Percentiles rank a stretch among this genome's conserved stretches.
These are phyloP conservation scores for Ganoderma leucocontextum DNA, from an alignment of 1,284 basidiomycete genomes.

Conservation along the genomic window DNA sequence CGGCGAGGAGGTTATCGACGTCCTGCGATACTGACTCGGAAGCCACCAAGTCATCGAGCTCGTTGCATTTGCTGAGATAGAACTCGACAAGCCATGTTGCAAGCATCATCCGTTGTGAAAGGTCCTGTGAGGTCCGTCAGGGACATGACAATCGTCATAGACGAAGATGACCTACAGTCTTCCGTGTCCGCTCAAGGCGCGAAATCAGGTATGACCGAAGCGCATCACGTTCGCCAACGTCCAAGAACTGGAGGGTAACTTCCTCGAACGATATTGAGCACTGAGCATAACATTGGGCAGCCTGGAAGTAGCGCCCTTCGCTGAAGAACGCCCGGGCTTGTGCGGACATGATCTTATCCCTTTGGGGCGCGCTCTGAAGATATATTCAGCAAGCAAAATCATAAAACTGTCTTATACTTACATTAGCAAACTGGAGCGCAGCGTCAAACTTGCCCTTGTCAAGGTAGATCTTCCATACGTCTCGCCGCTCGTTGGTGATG, in stretches of 20 bases:
- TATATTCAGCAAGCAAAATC: not conserved
- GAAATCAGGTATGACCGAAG: conserved; percentile 91
- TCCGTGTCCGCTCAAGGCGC: conserved; percentile 83
- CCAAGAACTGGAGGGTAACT: conserved; percentile 90
- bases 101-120: conserved; percentile 96
- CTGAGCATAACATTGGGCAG: conserved; percentile 92
- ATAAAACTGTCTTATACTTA: conserved; percentile 37
- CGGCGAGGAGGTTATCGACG: conserved; percentile 85
- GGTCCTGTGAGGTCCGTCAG: conserved; percentile 60
- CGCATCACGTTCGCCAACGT: conserved; percentile 92
- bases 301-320: conserved; percentile 86
- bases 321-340: conserved; percentile 90
- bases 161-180: conserved; percentile 61
- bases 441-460: conserved; percentile 80
- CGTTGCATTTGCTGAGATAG: conserved; percentile 95
- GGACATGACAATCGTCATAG: not conserved
- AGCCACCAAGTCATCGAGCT: conserved; percentile 89
- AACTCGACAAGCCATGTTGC: conserved; percentile 99
- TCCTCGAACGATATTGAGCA: conserved; percentile 92
- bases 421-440: conserved; percentile 87
- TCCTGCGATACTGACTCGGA: conserved; percentile 88
- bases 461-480: conserved; percentile 95
- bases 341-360: conserved; percentile 84
- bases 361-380: conserved; percentile 79
- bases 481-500: conserved; percentile 88